phyloP scores from a whole-genome alignment of 768 basidiomycete species.

The Pleurotus salmoneostramineus region DNA sequence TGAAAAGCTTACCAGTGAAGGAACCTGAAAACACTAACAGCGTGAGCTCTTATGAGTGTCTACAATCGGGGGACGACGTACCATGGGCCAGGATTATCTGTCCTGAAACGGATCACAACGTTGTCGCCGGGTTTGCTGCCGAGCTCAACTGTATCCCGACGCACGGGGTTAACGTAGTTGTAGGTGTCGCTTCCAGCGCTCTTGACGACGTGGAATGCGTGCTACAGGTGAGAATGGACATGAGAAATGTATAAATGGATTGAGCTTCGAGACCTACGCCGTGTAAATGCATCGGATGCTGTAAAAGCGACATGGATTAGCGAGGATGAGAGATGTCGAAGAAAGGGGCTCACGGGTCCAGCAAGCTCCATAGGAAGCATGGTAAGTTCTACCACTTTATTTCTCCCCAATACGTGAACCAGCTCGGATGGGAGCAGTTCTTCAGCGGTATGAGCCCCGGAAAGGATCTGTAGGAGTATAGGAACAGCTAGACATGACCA shows the following conservation, averaged over 20 bases:
- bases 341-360: conserved; percentile 24
- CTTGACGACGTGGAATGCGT: conserved; percentile 35
- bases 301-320: background rate
- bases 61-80: background rate
- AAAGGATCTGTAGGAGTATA: conserved; percentile 42
- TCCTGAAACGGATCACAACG: conserved; percentile 44
- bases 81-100: conserved; percentile 51
- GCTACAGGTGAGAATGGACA: conserved; percentile 17
- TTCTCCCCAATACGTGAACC: conserved; percentile 32
- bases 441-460: conserved; percentile 28
- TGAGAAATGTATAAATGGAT: background rate
- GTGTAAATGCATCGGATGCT: conserved; percentile 31
- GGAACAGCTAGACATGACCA: conserved; percentile 22
- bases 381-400: conserved; percentile 40
- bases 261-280: background rate
- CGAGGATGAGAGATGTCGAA: background rate
- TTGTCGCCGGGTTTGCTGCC: conserved; percentile 21
- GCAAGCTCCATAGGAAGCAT: conserved; percentile 22
- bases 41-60: background rate
- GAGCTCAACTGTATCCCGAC: conserved; percentile 25
- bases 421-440: conserved; percentile 32
- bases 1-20: conserved; percentile 28
- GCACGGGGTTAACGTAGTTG: conserved; percentile 39
- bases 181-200: conserved; percentile 31
- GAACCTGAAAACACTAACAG: conserved; percentile 47